Conservation (phyloP, 2,329 filamentous ascomycete genomes). For the Hypoxylon sp. region DNA sequence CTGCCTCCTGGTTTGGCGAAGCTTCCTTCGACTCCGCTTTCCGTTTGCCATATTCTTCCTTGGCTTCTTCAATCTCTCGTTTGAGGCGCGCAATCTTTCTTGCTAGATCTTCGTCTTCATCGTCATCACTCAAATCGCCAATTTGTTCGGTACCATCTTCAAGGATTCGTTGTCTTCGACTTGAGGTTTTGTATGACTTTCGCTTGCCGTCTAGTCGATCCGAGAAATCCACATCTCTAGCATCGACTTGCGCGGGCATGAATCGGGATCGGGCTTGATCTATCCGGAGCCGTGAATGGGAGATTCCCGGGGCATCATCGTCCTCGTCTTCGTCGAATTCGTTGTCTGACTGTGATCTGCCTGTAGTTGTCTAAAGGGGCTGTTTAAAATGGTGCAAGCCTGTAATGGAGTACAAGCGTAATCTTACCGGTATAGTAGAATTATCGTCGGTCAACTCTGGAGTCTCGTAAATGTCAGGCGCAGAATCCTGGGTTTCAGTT, state of each 20-base stretch:
- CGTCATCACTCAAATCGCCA: slow-evolving; percentile 79
- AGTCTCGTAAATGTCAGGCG: slow-evolving; percentile 96
- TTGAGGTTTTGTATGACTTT: slow-evolving; percentile 85
- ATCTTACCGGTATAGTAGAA: slow-evolving; percentile 83
- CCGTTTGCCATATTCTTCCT: slow-evolving; percentile 71
- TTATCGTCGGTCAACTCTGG: slow-evolving; percentile 92
- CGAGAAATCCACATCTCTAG: slow-evolving; percentile 86
- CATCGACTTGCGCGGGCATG: slow-evolving; percentile 80
- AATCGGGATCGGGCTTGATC: slow-evolving; percentile 87
- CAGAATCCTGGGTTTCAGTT: slow-evolving; percentile 76
- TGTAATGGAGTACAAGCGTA: not conserved
- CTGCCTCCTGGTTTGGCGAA: slow-evolving; percentile 64
- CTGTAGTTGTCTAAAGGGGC: slow-evolving; percentile 65
- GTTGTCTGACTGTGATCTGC: slow-evolving; percentile 72
- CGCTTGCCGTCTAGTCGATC: slow-evolving; percentile 87
- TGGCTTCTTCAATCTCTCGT: slow-evolving; percentile 71
- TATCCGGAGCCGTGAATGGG: slow-evolving; percentile 81
- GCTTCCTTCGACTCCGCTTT: slow-evolving; percentile 63
- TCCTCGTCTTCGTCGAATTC: slow-evolving; percentile 74
- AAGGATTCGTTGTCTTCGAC: slow-evolving; percentile 74
- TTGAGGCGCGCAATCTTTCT: slow-evolving; percentile 85
- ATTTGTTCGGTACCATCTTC: slow-evolving; percentile 76
- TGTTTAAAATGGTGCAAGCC: slow-evolving; percentile 42
- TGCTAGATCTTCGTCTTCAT: slow-evolving; percentile 80
- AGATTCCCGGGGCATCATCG: slow-evolving; percentile 77